Base-by-base conservation (phyloP, 106 monocot genomes). In the Chionographis japonica region DNA sequence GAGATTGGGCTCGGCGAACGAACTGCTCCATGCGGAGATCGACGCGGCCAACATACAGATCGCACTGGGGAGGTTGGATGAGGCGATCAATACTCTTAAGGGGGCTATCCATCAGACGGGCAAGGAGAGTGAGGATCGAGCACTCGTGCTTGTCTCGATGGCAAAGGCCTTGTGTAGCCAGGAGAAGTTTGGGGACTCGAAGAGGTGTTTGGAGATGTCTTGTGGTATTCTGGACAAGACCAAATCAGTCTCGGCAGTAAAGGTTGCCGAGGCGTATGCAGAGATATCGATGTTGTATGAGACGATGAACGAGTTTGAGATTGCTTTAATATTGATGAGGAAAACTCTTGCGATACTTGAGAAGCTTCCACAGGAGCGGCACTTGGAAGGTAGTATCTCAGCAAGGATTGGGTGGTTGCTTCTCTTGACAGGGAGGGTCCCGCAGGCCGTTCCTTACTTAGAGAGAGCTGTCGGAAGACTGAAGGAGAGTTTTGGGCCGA, bases 371-470 rank as follows among this genome's bases (percentile, higher is more conserved):
- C 75, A 75, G 56, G 81, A 86, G 77, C 89, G 87, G 58, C 84
- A 92, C 50, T 20, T 89, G 13, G 76, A 81, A 52, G 95, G 89
- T 38, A 92, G 84, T 60, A 75, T 91, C 7, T 79, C 75, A 35
- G 80, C 86, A 11, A 88, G 84, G 72, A 83, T 97, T 40, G 95
- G 95, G 6, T 97, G 91, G 88, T 61, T 95, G 65, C 78, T 95
- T 65, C 86, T 94, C 17, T 56, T 83, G 38, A 88, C 83, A 3
- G 71, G 85, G 12, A 83, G 72, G 68, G 81, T 81, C 4, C 50
- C 66, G 6, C 76, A 90, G 49, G 83, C 90, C 65, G 60, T 94
- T 39, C 88, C 90, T 0, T 84, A 84, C 57, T 67, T 91, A 57
- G 91, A 95, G 61, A 81, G 67, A 35, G 90, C 88, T 27, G 62